phyloP scores from a whole-genome alignment of 345 rosid species.

The Pistacia vera region DNA sequence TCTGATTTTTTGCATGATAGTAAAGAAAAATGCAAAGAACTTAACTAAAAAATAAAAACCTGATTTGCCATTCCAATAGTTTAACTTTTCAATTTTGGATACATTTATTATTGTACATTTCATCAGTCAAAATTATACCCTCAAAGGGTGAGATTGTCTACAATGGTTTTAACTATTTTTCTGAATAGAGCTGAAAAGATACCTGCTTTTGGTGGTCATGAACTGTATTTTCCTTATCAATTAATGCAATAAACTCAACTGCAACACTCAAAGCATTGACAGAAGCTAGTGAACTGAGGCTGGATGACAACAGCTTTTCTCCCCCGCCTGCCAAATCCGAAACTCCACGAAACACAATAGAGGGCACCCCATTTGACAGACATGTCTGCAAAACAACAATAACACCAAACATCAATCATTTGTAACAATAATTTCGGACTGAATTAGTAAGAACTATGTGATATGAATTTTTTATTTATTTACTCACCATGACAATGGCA shows the following conservation, averaged over 20 bases:
- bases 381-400: conserved; percentile 28
- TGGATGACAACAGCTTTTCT: background rate
- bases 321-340: conserved; percentile 40
- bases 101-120: too few species aligned
- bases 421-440: background rate
- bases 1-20: too few species aligned
- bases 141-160: too few species aligned
- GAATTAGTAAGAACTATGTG: background rate
- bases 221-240: background rate
- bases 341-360: conserved; percentile 37
- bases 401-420: background rate
- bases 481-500: conserved; percentile 32
- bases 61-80: too few species aligned
- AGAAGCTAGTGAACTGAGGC: conserved; percentile 31
- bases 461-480: background rate
- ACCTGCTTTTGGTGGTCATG: background rate
- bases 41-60: too few species aligned
- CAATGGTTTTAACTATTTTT: background rate
- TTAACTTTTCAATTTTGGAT: too few species aligned
- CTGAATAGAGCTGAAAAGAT: background rate
- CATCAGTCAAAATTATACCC: background rate
- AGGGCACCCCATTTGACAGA: conserved; percentile 35
- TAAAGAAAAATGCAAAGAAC: too few species aligned
- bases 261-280: conserved; percentile 35
- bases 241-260: conserved; percentile 25